Conservation (phyloP, 305 asterid species). For the Fraxinus sp. region DNA sequence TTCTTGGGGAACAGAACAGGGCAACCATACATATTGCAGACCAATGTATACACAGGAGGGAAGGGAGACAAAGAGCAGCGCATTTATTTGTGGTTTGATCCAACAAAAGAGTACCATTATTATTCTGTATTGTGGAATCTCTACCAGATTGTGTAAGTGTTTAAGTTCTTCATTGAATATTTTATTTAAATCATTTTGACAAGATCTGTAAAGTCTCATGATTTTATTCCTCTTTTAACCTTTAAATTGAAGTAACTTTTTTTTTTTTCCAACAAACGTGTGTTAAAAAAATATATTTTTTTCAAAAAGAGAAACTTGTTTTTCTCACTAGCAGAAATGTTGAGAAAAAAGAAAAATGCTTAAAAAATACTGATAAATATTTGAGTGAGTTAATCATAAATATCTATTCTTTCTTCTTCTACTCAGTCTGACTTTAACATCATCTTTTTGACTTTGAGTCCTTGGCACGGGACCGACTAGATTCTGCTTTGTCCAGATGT, state of each 20-base stretch:
- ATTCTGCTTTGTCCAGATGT: background rate
- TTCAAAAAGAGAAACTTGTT: background rate
- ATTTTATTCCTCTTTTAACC: background rate
- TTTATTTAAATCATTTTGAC: too few relatives aligned
- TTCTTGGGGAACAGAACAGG: slow-evolving; percentile 81
- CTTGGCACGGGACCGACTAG: slow-evolving; percentile 17
- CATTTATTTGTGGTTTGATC: slow-evolving; percentile 70
- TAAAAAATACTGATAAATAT: too few relatives aligned
- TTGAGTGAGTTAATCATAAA: background rate
- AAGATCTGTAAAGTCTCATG: background rate
- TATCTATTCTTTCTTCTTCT: background rate
- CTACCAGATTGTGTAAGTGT: slow-evolving; percentile 64
- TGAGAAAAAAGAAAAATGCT: background rate
- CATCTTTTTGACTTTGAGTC: background rate
- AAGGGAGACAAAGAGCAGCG: slow-evolving; percentile 75
- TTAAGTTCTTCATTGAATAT: background rate
- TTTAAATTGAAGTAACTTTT: background rate
- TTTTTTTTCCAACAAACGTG: background rate
- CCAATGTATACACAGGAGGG: slow-evolving; percentile 72
- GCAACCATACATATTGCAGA: slow-evolving; percentile 70
- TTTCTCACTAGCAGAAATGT: background rate
- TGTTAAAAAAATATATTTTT: background rate
- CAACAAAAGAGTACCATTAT: slow-evolving; percentile 51
- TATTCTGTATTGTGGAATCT: slow-evolving; percentile 67
- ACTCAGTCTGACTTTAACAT: slow-evolving; percentile 17